These are phyloP conservation scores for Thuja plicata DNA, from an alignment of 83 land plant species.

Conservation along the genomic window DNA sequence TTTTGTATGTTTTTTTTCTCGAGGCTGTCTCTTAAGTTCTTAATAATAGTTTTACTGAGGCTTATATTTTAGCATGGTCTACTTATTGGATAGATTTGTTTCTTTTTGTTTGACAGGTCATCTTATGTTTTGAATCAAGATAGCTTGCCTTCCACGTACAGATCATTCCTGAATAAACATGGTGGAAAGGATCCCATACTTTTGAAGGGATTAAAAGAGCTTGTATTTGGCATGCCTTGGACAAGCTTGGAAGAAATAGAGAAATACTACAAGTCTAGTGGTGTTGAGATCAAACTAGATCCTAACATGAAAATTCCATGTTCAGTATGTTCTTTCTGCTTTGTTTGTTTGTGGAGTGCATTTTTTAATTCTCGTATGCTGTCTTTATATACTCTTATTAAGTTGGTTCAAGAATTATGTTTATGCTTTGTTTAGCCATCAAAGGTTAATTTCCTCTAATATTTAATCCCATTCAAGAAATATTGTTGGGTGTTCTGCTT, in stretches of 20 bases:
- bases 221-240: conserved; percentile 54
- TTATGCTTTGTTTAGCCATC: neutral
- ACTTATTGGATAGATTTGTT: neutral
- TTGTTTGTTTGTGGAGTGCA: neutral
- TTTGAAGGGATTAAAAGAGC: conserved; percentile 57
- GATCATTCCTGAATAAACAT: conserved; percentile 92
- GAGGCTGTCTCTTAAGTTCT: neutral
- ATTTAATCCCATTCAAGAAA: neutral
- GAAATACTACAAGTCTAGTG: conserved; percentile 58
- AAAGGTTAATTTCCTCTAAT: neutral
- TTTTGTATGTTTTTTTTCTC: too few relatives aligned
- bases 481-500: neutral
- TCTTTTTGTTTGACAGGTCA: conserved; percentile 32
- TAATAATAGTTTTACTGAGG: conserved; percentile 6
- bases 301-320: conserved; percentile 89
- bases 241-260: conserved; percentile 58
- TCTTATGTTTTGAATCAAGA: conserved; percentile 93
- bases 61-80: neutral
- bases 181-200: conserved; percentile 80
- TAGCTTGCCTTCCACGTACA: conserved; percentile 82
- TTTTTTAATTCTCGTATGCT: neutral
- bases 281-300: conserved; percentile 64
- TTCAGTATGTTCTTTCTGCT: conserved; percentile 47
- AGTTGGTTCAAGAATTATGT: neutral
- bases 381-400: conserved; percentile 6